Base-by-base conservation (phyloP, 768 basidiomycete genomes). In the Phlegmacium glaucopus region DNA sequence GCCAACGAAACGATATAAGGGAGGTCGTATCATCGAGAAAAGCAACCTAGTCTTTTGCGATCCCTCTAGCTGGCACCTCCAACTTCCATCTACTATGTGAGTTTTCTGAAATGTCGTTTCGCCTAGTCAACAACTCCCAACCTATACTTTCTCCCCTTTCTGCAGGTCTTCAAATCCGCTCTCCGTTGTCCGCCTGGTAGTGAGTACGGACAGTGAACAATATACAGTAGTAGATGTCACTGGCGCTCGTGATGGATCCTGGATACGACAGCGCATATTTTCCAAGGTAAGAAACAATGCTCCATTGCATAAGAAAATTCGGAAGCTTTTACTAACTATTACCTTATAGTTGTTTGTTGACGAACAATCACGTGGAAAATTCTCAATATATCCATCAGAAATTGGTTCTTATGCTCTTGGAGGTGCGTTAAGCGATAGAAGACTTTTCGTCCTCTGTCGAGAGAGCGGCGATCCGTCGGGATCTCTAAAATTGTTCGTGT, bases 401-500 rank as follows among this genome's bases (percentile, higher is more conserved):
- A 72, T 76, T 29, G 75, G 74, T 10, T 66, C 69, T 1, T 72
- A 64, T 50, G 72, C 70, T 2, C 60, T 75, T 28, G 71, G 72
- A 48, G 62, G 56, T 16, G 66, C 74, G 6, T 58, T 78, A 41
- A 66, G 64, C 42, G 70, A 78, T 53, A 53, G 61, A 12, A 56
- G 62, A 26, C 59, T 78, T 22, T 75, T 70, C 50, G 58, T 66
- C 30, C 54, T 74, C 10, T 78, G 76, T 57, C 67, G 60, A 25
- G 67, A 72, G 50, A 69, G 63, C 37, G 76, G 76, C 5, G 74
- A 76, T 50, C 62, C 74, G 10, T 69, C 74, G 38, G 76, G 74
- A 6, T 73, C 72, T 10, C 66, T 78, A n/a, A 76, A 74, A 53
- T 74, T 78, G 58, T 76, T 76, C 53, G 71, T 76, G 34, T 76